Base-by-base conservation (phyloP, 1,284 basidiomycete species). In the Phenoliferia sp. region DNA sequence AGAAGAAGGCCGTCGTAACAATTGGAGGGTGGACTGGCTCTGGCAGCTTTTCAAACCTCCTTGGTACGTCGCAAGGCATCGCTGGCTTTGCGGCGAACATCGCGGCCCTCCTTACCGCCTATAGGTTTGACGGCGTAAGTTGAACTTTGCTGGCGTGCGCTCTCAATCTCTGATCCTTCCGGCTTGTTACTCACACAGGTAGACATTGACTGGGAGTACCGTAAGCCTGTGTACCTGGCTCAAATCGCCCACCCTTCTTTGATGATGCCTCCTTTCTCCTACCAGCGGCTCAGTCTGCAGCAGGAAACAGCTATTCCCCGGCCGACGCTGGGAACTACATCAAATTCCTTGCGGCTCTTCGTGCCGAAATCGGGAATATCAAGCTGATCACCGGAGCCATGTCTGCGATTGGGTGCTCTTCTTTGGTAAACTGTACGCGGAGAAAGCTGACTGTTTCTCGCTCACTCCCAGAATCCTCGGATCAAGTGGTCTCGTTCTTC, bases 301-400 rank as follows among this genome's bases (percentile, higher is more conserved):
- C 69, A 28, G 70, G 85, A 26, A 94, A 94, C 78, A 74, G 74
- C 39, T 81, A 87, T 65, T 82, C 82, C 59, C 68, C 83, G 0
- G 67, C 79, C 50, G 93, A 95, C 79, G 83, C 86, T 0, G 80
- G 81, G 31, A 89, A 93, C 78, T 88, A 87, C 79, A 83, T 94
- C 64, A 69, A 79, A 26, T 90, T 94, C 80, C 83, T 94, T 36
- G 81, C 84, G 69, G 79, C 84, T 33, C 82, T 94, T 34, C 84
- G 88, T 32, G 63, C 76, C 2, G 79, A 78, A 34, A 82, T 94
- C 12, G 90, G 90, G 10, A 61, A 76, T 0, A 72, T 73, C 29
- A 88, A 89, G 7, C 81, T 82, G 61, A 86, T 94, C 78, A 88
- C 88, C 9, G 89, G 89, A 36, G 91, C 92, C 1, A 86, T 86